A percentile compares a stretch with the other conserved stretches of the same genome.
Evolutionary conservation across 2,329 filamentous ascomycete genomes (phyloP).

Genomic region (Taxawa tesnikishii): DNA sequence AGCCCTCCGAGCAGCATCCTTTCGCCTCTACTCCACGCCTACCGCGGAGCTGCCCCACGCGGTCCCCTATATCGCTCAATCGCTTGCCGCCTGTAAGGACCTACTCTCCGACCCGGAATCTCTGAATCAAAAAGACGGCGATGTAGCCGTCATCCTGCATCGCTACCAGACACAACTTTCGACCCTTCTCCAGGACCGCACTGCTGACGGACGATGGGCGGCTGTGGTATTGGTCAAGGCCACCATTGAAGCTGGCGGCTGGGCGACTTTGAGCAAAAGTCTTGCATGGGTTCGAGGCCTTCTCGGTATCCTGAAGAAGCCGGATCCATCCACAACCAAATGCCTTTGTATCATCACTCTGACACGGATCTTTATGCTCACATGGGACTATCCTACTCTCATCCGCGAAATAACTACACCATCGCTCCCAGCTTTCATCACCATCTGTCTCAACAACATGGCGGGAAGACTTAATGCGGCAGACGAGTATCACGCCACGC

Average conservation of each 20-base stretch:
- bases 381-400: conserved; percentile 71
- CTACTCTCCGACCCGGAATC: conserved; percentile 50
- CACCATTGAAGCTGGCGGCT: conserved; percentile 69
- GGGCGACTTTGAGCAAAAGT: conserved; percentile 63
- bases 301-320: conserved; percentile 65
- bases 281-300: conserved; percentile 69
- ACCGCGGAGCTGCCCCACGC: conserved; percentile 62
- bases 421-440: conserved; percentile 61
- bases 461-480: conserved; percentile 21
- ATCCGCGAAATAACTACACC: conserved; percentile 81
- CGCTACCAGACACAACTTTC: conserved; percentile 70
- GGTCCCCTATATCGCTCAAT: conserved; percentile 53
- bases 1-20: conserved; percentile 52
- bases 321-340: conserved; percentile 62
- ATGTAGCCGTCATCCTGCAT: conserved; percentile 60
- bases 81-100: conserved; percentile 40
- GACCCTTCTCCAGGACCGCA: conserved; percentile 66
- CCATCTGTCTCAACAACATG: conserved; percentile 56
- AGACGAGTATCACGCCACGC: conserved; percentile 46
- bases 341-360: conserved; percentile 65
- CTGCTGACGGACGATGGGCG: conserved; percentile 60
- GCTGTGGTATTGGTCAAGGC: conserved; percentile 71
- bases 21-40: conserved; percentile 58
- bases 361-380: conserved; percentile 71
- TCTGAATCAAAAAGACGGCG: conserved; percentile 48